A percentile compares a stretch with the other conserved stretches of the same genome.
Conservation (phyloP, 129 eudicot species). For the Arctium lappa region DNA sequence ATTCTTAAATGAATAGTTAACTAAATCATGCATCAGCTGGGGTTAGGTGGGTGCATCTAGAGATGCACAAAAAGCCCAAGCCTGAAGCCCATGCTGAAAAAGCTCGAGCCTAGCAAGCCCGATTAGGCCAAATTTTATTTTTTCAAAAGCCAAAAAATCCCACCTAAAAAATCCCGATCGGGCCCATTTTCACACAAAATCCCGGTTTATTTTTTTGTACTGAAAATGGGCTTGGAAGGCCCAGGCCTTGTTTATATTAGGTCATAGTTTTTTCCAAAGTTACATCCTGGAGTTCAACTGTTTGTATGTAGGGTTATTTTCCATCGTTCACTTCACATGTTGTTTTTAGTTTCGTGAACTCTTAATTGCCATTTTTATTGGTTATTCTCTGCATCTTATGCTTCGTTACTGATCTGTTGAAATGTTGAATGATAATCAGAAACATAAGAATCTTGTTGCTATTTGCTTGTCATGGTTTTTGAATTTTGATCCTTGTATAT, state of each 20-base stretch:
- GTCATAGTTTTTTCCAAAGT: neutral
- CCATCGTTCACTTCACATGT: neutral
- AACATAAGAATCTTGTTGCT: neutral
- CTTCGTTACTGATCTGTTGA: neutral
- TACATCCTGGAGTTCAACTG: neutral
- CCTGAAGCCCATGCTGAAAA: neutral
- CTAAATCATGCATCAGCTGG: neutral
- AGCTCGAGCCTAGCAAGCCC: neutral
- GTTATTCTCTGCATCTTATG: neutral
- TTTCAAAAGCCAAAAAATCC: neutral
- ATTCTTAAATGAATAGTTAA: neutral
- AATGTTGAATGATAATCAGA: neutral
- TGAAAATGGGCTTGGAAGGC: neutral
- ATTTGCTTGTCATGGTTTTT: constrained; percentile 13
- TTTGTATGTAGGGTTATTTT: neutral
- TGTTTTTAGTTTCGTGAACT: neutral
- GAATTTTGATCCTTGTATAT: constrained; percentile 10
- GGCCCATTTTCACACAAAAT: neutral
- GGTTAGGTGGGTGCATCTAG: neutral
- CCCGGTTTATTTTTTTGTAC: neutral
- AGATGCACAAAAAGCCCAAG: neutral
- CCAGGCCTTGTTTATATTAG: neutral
- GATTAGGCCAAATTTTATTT: neutral
- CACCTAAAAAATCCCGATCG: neutral
- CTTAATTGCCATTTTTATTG: neutral